A percentile compares a stretch with the other conserved stretches of the same genome.
These are phyloP conservation scores for Fragilaria crotonensis DNA, from an alignment of 108 stramenopile genomes.

Conservation along the genomic window DNA sequence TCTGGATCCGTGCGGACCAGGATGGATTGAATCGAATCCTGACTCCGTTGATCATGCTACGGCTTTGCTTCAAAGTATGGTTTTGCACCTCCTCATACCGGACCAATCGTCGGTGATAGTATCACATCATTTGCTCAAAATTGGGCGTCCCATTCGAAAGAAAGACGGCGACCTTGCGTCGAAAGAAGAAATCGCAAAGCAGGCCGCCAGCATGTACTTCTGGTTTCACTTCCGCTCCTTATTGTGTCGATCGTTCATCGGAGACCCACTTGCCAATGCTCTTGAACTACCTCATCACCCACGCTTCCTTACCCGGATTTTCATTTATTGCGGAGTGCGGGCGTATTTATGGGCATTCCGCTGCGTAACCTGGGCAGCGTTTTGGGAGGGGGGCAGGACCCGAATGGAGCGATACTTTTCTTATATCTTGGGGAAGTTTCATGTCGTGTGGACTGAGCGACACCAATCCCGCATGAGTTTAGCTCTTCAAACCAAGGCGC, in stretches of 20 bases:
- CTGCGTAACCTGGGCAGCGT: background rate
- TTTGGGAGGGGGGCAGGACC: background rate
- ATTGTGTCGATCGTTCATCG: constrained; percentile 60
- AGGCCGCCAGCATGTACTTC: constrained; percentile 13
- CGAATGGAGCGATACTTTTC: background rate
- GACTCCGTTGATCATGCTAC: constrained; percentile 41
- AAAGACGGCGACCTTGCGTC: background rate
- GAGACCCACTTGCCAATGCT: constrained; percentile 61
- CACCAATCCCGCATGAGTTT: background rate
- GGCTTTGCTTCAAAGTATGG: constrained; percentile 33
- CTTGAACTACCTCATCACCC: constrained; percentile 43
- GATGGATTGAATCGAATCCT: constrained; percentile 9
- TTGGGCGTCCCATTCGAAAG: constrained; percentile 12
- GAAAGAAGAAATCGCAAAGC: constrained; percentile 4
- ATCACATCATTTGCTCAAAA: constrained; percentile 52
- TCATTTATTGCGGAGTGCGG: background rate
- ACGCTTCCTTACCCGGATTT: constrained; percentile 14
- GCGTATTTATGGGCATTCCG: background rate
- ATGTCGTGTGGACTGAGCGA: background rate
- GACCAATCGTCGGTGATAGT: constrained; percentile 55
- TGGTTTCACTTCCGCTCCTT: constrained; percentile 54
- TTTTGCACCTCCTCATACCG: constrained; percentile 47
- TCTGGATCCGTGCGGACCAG: constrained; percentile 77
- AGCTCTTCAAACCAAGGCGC: background rate
- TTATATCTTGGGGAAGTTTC: background rate